Conservation (phyloP, 2,329 filamentous ascomycete species). For the Lizonia empirigonia region DNA sequence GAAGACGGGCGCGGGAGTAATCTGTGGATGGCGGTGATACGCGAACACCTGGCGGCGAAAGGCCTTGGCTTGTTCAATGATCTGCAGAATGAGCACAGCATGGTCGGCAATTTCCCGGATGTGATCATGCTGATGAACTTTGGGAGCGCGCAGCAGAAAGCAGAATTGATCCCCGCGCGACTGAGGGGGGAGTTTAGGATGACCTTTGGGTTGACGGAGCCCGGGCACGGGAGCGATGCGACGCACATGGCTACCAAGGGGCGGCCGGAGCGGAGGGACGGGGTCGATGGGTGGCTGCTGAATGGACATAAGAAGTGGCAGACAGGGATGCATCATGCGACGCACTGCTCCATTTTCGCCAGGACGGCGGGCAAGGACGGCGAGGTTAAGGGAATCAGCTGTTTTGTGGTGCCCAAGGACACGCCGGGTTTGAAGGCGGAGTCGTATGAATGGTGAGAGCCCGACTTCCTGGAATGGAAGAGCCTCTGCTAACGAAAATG, state of each 20-base stretch:
- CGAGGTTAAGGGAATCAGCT: slow-evolving; percentile 62
- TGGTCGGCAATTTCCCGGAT: slow-evolving; percentile 68
- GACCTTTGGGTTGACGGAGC: slow-evolving; percentile 68
- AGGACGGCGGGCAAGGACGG: slow-evolving; percentile 61
- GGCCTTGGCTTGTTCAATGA: slow-evolving; percentile 67
- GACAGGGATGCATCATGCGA: slow-evolving; percentile 66
- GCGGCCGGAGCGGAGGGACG: slow-evolving; percentile 51
- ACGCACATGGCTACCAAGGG: slow-evolving; percentile 66
- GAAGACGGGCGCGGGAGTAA: slow-evolving; percentile 55
- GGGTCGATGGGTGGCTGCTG: slow-evolving; percentile 58
- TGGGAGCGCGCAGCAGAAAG: slow-evolving; percentile 61
- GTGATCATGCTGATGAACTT: slow-evolving; percentile 67
- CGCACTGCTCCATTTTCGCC: slow-evolving; percentile 67
- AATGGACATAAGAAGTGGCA: slow-evolving; percentile 69
- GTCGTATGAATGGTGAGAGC: slow-evolving; percentile 61
- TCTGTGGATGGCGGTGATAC: slow-evolving; percentile 67
- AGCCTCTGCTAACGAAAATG: slow-evolving; percentile 8
- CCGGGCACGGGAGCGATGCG: slow-evolving; percentile 66
- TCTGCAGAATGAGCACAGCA: slow-evolving; percentile 66
- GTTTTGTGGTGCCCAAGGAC: slow-evolving; percentile 62
- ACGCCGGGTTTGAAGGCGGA: slow-evolving; percentile 60
- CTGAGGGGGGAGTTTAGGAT: slow-evolving; percentile 60
- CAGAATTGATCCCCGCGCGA: slow-evolving; percentile 59
- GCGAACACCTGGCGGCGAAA: slow-evolving; percentile 64
- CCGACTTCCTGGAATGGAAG: not conserved